Conservation (phyloP, 2,329 filamentous ascomycete genomes). For the Ilyonectria mors-panacis region DNA sequence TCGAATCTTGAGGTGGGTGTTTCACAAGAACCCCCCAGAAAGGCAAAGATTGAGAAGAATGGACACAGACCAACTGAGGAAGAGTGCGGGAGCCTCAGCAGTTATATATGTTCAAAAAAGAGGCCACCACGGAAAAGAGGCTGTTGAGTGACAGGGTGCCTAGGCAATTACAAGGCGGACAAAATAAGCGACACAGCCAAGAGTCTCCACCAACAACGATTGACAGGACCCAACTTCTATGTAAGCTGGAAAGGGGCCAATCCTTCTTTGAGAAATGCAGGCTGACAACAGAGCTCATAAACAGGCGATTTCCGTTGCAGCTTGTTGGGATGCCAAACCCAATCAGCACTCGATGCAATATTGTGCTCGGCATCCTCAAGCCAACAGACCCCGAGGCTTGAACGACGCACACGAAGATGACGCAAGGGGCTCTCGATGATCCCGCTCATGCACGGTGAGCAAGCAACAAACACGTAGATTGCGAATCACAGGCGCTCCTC, state of each 20-base stretch:
- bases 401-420: neutral
- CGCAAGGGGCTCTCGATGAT: neutral
- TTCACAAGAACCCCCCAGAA: neutral
- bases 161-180: slow-evolving; percentile 27
- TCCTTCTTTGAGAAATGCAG: neutral
- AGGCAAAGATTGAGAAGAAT: neutral
- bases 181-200: slow-evolving; percentile 44
- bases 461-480: too few species aligned
- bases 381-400: neutral
- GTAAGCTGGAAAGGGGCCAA: slow-evolving; percentile 7
- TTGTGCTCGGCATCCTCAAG: neutral
- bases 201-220: slow-evolving; percentile 37
- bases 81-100: neutral
- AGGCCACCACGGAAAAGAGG: slow-evolving; percentile 12
- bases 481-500: neutral
- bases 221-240: slow-evolving; percentile 32
- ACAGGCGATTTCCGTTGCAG: neutral
- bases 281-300: neutral
- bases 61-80: neutral
- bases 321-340: neutral
- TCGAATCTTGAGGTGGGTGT: neutral
- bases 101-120: neutral
- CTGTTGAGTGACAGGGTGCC: neutral
- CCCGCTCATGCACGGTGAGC: neutral
- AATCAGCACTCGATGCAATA: neutral